These are phyloP conservation scores for Warburgia ugandensis DNA, from an alignment of 164 flowering plant species.

Conservation along the genomic window DNA sequence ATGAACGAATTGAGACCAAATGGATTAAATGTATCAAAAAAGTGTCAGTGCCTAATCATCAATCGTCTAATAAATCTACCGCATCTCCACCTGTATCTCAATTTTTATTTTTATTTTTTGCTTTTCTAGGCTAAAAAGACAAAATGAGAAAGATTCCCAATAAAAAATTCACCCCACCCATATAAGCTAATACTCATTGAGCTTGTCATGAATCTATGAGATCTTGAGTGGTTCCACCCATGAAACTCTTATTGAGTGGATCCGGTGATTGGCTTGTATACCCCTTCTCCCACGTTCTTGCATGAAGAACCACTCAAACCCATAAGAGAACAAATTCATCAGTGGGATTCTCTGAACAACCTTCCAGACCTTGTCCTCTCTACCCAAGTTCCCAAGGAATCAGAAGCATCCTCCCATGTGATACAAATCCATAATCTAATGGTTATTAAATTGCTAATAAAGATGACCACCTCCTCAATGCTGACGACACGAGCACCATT, in stretches of 20 bases:
- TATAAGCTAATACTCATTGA: background rate
- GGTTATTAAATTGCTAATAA: background rate
- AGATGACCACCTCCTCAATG: slow-evolving; percentile 11
- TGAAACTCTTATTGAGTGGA: background rate
- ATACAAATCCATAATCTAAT: slow-evolving; percentile 10
- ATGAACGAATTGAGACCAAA: background rate
- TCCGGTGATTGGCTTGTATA: slow-evolving; percentile 6
- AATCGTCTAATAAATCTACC: background rate
- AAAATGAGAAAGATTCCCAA: no score
- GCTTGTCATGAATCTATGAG: background rate
- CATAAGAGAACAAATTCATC: slow-evolving; percentile 28
- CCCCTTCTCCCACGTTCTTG: slow-evolving; percentile 29
- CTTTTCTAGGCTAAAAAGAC: background rate
- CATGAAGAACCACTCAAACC: slow-evolving; percentile 1
- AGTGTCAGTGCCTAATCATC: background rate
- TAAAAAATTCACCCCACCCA: no score
- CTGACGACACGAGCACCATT: slow-evolving; percentile 6
- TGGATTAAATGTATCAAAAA: background rate
- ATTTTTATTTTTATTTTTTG: background rate
- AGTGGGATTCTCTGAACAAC: slow-evolving; percentile 30
- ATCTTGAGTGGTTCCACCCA: background rate
- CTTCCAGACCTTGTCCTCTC: slow-evolving; percentile 7
- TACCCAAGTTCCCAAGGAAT: slow-evolving; percentile 10
- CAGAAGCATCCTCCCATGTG: slow-evolving; percentile 25
- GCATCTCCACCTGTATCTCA: background rate